Base-by-base conservation (phyloP, 73 alveolate genomes). In the Urostyla sp. region DNA sequence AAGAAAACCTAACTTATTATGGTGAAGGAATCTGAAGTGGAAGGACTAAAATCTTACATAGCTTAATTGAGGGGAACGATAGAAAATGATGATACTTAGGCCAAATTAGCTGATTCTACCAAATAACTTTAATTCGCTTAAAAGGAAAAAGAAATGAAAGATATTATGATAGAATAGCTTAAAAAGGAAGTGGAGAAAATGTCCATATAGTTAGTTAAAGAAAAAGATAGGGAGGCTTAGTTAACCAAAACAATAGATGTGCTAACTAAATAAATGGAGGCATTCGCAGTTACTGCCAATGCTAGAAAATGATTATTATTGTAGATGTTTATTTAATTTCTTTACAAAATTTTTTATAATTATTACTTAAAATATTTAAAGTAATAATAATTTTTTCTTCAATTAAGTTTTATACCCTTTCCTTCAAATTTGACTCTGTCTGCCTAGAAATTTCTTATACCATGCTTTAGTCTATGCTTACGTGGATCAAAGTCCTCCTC, bases 401-500 rank as follows among this genome's bases (percentile, higher is more conserved):
- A 69, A 6, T 46, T 48, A 0, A 69, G 54, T 18, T 53, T 69
- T 52, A 69, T 30, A 69, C 79, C 83, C 40, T 69, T 49, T 23
- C 83, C 67, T 35, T 45, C 67, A 27, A 45, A 48, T 30, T 24
- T 5, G 55, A 38, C 27, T 1, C 38, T 10, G 48, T 69, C 48
- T 69, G 40, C 69, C 30, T 75, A 40, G 30, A 60, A 75, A 28
- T 75, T 75, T 53, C 80, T 76, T 31, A 91, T 67, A 26, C 97
- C 97, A 58, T 91, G 92, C 66, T 60, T 67, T 30, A 93, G 80
- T 82, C 96, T 88, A 79, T 94, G 94, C 84, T 92, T 79, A 60
- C 98, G 92, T 3, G 98, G 98, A 59, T 96, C 95, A 58, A 85
- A 94, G 53, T 90, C 97, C 31, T 90, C 96, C 53, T 94, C 96